Evolutionary conservation across 352 stramenopile genomes (phyloP), one percentile per base, ranked within the genome.

Genomic region (Phytophthora quininea): DNA sequence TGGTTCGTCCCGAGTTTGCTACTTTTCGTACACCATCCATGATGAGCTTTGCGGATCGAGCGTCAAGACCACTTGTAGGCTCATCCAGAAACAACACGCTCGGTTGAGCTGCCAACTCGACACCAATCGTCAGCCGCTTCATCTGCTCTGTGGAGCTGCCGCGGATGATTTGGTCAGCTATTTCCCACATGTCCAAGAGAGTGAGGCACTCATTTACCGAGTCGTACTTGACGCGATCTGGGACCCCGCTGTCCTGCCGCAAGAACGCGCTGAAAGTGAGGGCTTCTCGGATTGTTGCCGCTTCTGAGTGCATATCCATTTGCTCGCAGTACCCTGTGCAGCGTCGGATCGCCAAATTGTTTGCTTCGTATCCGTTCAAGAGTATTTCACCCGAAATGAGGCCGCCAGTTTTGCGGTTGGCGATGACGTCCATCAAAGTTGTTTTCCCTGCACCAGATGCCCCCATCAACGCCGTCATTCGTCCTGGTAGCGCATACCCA

Each of bases 401-500:
- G 2, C 93, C 92, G 35, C 77, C 82, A 30, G 76, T 90, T 70
- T 98, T 98, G 37, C 93, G 73, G n/a, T 92, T 73, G 1, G 91
- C 88, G 43, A 98, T 91, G 2, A 98, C 91, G 74, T 98, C 91
- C 64, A 97, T 89, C 10, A 98, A 69, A 3, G 93, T 98, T 3
- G 86, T 35, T 65, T 98, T 97, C 0, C 91, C 90, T 35, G 86
- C 80, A 19, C 84, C 82, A 14, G 62, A 73, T 7, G 71, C 67
- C 7, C 81, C 81, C 73, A 88, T 87, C 9, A 90, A 43, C n/a
- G 80, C 80, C 6, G 72, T 78, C 50, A 90, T 82, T 37, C 12
- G 51, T 3, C 56, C 63, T 47, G 57, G 33, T 3, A 66, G 55
- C 12, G 66, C 66, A 54, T 66, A 69, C 15, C 66, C 61, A 29